Evolutionary conservation across 2,329 filamentous ascomycete genomes (phyloP), one percentile per base, ranked within the genome.

Genomic region (Colletotrichum cordylinicola): DNA sequence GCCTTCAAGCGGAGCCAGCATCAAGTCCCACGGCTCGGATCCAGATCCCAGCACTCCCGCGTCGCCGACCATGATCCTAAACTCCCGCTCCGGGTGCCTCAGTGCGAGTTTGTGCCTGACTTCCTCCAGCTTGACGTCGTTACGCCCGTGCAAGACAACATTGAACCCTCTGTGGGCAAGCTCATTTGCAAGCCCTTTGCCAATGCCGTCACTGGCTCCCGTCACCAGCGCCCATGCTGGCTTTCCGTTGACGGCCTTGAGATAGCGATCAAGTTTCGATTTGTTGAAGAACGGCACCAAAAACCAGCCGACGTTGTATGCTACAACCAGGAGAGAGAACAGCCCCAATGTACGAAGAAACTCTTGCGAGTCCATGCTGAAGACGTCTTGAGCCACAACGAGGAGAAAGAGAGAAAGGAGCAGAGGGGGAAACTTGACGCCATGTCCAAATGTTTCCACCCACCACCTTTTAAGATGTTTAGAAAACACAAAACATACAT

Each of bases 71-170:
- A 90, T 80, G 58, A 82, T 80, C 33, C 83, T 82, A 69, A 88
- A 85, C 31, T 82, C 80, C 16, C 82, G 80, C 2, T 77, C 43
- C 1, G 90, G 89, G 72, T 86, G 87, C 10, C 82, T 74, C 1
- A 78, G n/a, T 2, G 80, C 76, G 1, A 92, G 84, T 31, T 85
- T 80, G 2, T 79, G 69, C n/a, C 83, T 80, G n/a, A 89, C 82
- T 2, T 71, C 71, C 3, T 84, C 79, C 4, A 92, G 84, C 78
- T 91, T 92, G 5, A 82, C 76, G 4, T 78, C 77, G 74, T 90
- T 90, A 43, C 90, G 87, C n/a, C 91, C 90, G 76, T 92, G 90
- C 10, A 92, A 79, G 18, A 92, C 83, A 39, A 93, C 84, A 78
- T 91, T 89, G 85, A 92, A 91, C 62, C 89, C 89, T 16, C 82